A percentile compares a stretch with the other conserved stretches of the same genome.
Conservation (phyloP, 176 grass and related monocot species). For the Raddia distichophylla region DNA sequence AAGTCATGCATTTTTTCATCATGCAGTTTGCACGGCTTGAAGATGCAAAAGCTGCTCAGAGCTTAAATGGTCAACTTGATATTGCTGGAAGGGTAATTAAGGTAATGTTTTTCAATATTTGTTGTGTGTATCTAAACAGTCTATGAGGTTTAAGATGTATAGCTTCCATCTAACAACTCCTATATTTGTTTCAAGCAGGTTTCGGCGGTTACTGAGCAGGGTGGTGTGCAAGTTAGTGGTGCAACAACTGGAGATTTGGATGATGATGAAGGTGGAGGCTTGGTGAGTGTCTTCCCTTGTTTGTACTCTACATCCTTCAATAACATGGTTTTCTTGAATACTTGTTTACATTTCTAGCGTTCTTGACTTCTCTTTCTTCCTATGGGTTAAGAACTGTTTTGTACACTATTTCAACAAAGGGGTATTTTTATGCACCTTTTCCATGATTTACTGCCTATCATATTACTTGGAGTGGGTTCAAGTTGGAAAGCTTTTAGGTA, state of each 20-base stretch:
- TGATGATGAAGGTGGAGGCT: conserved; percentile 95
- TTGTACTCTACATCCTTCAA: background rate
- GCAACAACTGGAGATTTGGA: conserved; percentile 86
- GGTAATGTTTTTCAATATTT: conserved; percentile 49
- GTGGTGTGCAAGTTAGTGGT: conserved; percentile 62
- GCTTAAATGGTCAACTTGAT: conserved; percentile 97
- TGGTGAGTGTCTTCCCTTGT: conserved; percentile 61
- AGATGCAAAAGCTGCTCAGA: conserved; percentile 98
- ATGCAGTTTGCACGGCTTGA: conserved; percentile 89
- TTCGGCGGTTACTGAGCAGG: conserved; percentile 94
- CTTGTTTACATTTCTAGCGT: background rate
- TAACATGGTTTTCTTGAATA: background rate
- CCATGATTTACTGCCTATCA: background rate
- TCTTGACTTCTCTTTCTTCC: background rate
- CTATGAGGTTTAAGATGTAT: conserved; percentile 11
- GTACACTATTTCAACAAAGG: conserved; percentile 19
- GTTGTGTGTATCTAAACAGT: background rate
- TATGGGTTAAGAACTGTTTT: background rate
- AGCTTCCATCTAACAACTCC: background rate
- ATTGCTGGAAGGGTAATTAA: conserved; percentile 98
- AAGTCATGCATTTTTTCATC: conserved; percentile 30
- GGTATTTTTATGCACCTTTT: background rate
- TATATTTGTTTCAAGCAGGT: conserved; percentile 52
- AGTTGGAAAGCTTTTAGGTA: background rate
- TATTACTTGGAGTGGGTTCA: background rate